Evolutionary conservation across 2,329 filamentous ascomycete species (phyloP).

Genomic region (Cladosporium sp.): DNA sequence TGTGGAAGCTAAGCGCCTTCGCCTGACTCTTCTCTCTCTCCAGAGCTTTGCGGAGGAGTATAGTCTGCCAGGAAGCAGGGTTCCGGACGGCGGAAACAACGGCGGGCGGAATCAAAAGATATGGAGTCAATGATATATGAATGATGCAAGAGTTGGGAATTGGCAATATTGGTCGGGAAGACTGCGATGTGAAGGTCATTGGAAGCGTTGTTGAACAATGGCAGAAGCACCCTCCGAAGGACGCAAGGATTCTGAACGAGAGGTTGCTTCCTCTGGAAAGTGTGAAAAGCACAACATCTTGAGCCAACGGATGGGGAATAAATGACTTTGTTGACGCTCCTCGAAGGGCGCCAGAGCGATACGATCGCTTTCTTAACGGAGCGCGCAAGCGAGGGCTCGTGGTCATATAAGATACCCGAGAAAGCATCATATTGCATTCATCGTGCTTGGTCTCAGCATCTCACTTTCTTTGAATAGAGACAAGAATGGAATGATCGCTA

Average conservation of each 20-base stretch:
- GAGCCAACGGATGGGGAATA: background rate
- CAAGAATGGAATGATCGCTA: background rate
- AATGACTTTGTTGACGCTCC: background rate
- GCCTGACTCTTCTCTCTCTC: background rate
- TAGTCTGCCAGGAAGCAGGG: background rate
- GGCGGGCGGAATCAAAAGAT: background rate
- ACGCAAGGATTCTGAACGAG: background rate
- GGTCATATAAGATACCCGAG: background rate
- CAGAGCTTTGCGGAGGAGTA: conserved; percentile 9
- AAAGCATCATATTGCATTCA: background rate
- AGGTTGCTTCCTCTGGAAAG: background rate
- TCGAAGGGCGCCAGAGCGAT: background rate
- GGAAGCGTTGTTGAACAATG: background rate
- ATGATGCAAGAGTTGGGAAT: conserved; percentile 2
- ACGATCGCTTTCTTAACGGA: background rate
- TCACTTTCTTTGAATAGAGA: background rate
- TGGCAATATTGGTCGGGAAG: background rate
- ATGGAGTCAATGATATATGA: background rate
- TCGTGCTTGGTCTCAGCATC: background rate
- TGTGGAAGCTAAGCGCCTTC: conserved; percentile 6
- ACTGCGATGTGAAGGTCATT: background rate
- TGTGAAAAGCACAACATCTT: background rate
- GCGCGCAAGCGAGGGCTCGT: background rate
- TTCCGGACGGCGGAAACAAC: background rate
- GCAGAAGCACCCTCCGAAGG: background rate